Conservation (phyloP, 2,329 filamentous ascomycete species). For the Colletotrichum tamarilloi region DNA sequence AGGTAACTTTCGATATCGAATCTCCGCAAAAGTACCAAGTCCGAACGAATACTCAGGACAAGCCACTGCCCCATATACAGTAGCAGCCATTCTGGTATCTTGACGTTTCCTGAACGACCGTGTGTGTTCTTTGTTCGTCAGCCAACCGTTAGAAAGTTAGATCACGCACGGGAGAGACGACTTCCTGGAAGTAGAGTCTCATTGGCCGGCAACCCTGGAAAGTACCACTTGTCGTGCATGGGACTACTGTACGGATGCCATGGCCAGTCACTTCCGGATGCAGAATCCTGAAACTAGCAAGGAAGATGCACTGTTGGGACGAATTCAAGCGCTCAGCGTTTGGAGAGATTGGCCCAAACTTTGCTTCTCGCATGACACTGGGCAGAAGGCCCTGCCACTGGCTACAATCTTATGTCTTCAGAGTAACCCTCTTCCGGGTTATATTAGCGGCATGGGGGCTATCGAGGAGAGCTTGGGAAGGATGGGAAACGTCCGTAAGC, state of each 20-base stretch:
- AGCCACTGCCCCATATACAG: background rate
- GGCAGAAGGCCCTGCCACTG: background rate
- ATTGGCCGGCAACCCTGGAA: slow-evolving; percentile 11
- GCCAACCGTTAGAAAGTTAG: background rate
- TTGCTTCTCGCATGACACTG: background rate
- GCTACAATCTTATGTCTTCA: background rate
- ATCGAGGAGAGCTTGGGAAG: background rate
- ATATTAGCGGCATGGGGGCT: background rate
- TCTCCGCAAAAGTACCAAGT: background rate
- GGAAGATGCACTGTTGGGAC: slow-evolving; percentile 19
- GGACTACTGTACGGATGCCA: slow-evolving; percentile 26
- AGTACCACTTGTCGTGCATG: slow-evolving; percentile 9
- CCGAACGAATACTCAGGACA: background rate
- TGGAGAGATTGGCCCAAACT: slow-evolving; percentile 1
- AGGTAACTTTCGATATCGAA: too few relatives aligned
- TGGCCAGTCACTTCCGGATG: slow-evolving; percentile 30
- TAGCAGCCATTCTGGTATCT: background rate
- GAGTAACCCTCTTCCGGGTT: slow-evolving; percentile 10
- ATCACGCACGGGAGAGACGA: background rate
- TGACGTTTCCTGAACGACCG: background rate
- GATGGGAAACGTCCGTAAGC: background rate
- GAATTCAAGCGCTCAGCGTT: slow-evolving; percentile 2
- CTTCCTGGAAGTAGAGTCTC: background rate
- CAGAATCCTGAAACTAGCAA: slow-evolving; percentile 35
- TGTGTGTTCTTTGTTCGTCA: background rate